Evolutionary conservation across 495 filamentous ascomycete species (phyloP).

Genomic region (Neurospora sp.): DNA sequence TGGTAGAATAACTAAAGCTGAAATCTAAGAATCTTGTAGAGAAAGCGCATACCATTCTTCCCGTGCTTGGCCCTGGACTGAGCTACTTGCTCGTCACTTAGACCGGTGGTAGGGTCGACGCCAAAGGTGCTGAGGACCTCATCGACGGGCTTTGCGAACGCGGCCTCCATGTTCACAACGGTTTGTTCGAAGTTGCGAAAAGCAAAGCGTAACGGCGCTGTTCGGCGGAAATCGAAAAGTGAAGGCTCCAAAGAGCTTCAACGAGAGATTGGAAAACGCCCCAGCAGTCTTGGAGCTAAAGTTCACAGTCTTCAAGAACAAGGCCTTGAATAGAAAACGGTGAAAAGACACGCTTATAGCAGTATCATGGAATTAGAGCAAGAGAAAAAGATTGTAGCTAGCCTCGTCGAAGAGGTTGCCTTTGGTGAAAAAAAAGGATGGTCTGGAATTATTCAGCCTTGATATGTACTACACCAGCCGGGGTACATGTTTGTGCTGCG

Average conservation of each 20-base stretch:
- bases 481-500: not conserved
- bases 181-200: not conserved
- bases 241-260: slow-evolving; percentile 1
- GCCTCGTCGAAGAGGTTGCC: not conserved
- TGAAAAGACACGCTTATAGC: not conserved
- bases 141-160: slow-evolving; percentile 57
- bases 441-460: not conserved
- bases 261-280: not conserved
- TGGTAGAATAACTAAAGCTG: not conserved
- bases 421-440: not conserved
- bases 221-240: not conserved
- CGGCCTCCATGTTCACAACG: slow-evolving; percentile 58
- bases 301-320: not conserved
- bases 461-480: not conserved
- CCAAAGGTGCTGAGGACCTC: slow-evolving; percentile 64
- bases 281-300: not conserved
- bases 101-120: slow-evolving; percentile 55
- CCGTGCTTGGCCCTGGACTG: slow-evolving; percentile 59
- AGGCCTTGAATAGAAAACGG: not conserved
- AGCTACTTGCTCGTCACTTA: slow-evolving; percentile 60
- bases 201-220: not conserved
- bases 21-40: not conserved
- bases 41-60: slow-evolving; percentile 61
- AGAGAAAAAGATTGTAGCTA: not conserved
- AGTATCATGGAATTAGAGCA: not conserved